These are phyloP conservation scores for Abrus pulchellus DNA, from an alignment of 306 rosid species.

Conservation along the genomic window DNA sequence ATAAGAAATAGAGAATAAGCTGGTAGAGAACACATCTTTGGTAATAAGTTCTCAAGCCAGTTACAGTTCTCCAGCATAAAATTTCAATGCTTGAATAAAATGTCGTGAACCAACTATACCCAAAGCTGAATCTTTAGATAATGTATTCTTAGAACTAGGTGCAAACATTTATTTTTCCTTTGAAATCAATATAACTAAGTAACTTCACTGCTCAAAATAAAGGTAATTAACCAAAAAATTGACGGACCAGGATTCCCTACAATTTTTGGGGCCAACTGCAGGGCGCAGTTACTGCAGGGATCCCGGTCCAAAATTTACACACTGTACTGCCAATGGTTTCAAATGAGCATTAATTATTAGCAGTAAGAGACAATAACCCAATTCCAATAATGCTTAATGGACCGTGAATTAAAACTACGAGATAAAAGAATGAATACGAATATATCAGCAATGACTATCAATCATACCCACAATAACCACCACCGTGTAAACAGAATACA, in stretches of 20 bases:
- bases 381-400: conserved; percentile 9
- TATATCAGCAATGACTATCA: not conserved
- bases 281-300: too few relatives aligned
- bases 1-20: not conserved
- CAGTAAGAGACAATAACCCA: not conserved
- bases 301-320: not conserved
- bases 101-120: not conserved
- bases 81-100: not conserved
- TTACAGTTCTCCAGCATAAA: not conserved
- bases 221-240: not conserved
- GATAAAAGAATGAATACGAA: not conserved
- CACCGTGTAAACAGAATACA: conserved; percentile 94
- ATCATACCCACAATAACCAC: conserved; percentile 94
- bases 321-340: not conserved
- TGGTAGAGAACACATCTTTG: not conserved
- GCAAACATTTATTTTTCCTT: not conserved
- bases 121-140: not conserved
- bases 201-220: not conserved
- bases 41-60: not conserved
- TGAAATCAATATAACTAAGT: not conserved
- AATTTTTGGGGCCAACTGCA: too few relatives aligned
- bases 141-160: not conserved
- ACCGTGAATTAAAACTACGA: conserved; percentile 7
- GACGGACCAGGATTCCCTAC: not conserved
- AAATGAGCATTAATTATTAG: not conserved